Conservation (phyloP, 2,329 filamentous ascomycete species). For the Chaetomium globosum region DNA sequence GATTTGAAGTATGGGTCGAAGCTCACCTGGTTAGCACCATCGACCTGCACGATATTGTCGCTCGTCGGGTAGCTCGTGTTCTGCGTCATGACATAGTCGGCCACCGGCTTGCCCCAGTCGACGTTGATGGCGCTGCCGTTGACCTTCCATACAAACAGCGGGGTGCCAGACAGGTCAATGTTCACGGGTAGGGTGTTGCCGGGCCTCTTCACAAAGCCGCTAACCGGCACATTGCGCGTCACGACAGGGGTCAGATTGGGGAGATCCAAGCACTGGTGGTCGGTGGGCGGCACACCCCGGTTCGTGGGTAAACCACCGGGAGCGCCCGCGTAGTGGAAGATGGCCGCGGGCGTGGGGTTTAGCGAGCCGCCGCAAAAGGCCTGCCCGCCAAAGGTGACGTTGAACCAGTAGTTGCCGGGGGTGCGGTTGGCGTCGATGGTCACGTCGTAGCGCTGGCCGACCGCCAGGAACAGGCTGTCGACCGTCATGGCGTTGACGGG, state of each 20-base stretch:
- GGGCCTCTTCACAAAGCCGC: constrained; percentile 31
- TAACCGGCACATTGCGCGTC: constrained; percentile 30
- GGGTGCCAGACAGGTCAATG: constrained; percentile 30
- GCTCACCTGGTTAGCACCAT: constrained; percentile 29
- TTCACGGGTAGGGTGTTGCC: constrained; percentile 34
- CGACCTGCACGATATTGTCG: constrained; percentile 38
- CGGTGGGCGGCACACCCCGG: constrained; percentile 30
- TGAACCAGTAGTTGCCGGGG: constrained; percentile 48
- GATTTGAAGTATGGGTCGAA: too few relatives aligned
- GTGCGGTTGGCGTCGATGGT: constrained; percentile 48
- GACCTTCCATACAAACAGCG: constrained; percentile 38
- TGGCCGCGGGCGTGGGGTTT: constrained; percentile 39
- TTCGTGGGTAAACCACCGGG: constrained; percentile 35
- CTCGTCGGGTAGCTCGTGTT: constrained; percentile 38
- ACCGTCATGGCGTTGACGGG: constrained; percentile 54
- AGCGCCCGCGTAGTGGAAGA: constrained; percentile 38
- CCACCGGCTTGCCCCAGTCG: constrained; percentile 44
- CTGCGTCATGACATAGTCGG: constrained; percentile 41
- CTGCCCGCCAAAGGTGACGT: constrained; percentile 42
- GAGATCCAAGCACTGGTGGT: constrained; percentile 35
- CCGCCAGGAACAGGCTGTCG: constrained; percentile 53
- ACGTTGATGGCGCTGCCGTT: constrained; percentile 41
- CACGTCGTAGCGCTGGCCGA: constrained; percentile 52
- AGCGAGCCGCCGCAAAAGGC: constrained; percentile 36
- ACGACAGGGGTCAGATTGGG: constrained; percentile 39